A percentile compares a stretch with the other conserved stretches of the same genome.
Conservation (phyloP, 208 protist species). For the Acanthamoeba castellanii region DNA sequence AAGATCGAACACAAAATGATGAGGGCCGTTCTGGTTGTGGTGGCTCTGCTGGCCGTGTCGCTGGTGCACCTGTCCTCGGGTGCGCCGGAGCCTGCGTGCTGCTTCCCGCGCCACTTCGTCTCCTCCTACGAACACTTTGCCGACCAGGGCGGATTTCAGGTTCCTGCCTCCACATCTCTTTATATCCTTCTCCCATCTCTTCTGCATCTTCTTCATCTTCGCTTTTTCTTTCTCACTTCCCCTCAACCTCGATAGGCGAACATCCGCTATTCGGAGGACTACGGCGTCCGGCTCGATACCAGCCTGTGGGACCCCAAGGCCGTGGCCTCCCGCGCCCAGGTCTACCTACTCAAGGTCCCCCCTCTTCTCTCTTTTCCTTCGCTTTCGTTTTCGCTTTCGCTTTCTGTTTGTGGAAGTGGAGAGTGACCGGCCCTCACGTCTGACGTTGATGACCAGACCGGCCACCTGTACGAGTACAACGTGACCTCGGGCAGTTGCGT, state of each 20-base stretch:
- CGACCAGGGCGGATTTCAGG: not conserved
- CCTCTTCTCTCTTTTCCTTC: not conserved
- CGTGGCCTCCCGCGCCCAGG: not conserved
- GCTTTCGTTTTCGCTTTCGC: not conserved
- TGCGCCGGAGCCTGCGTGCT: not conserved
- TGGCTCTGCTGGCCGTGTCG: not conserved
- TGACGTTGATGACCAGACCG: not conserved
- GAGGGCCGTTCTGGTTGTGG: not conserved
- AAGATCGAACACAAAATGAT: not conserved
- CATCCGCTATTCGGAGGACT: not conserved
- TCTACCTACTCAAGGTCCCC: not conserved
- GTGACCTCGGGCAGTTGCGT: not conserved
- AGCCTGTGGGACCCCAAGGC: constrained; percentile 29
- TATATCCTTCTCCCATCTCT: too few species aligned
- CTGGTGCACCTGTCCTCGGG: not conserved
- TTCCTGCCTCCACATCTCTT: not conserved
- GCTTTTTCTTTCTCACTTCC: not conserved
- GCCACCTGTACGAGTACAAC: constrained; percentile 43
- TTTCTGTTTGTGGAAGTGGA: not conserved
- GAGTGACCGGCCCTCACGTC: too few species aligned
- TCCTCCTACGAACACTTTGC: not conserved
- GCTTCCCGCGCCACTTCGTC: not conserved
- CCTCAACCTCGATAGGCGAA: not conserved
- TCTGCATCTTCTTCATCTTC: not conserved
- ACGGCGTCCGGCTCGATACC: not conserved